Evolutionary conservation across 495 filamentous ascomycete genomes (phyloP).

Genomic region (Podospora pseudocomata): DNA sequence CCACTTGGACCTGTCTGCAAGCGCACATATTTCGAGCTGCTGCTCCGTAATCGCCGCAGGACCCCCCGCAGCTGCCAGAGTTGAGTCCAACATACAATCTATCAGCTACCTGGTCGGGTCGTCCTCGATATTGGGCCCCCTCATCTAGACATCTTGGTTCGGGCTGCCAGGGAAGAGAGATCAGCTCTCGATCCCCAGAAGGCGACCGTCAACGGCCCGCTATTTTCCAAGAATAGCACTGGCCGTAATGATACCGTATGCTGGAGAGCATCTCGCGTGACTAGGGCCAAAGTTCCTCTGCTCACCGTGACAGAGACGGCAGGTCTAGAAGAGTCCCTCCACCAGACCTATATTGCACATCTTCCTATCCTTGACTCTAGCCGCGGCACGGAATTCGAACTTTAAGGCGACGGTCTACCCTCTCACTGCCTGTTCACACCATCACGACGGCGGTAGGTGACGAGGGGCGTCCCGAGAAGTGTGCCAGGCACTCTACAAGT

Average conservation of each 20-base stretch:
- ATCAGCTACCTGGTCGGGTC: background rate
- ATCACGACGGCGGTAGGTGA: background rate
- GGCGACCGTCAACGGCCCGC: constrained; percentile 4
- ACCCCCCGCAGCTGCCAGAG: constrained; percentile 4
- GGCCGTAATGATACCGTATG: background rate
- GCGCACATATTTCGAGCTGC: constrained; percentile 10
- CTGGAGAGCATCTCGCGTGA: background rate
- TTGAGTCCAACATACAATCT: background rate
- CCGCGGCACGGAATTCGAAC: background rate
- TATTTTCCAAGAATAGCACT: constrained; percentile 21
- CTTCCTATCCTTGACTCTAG: background rate
- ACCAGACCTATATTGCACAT: background rate
- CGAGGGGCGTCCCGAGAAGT: background rate
- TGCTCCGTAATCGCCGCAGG: constrained; percentile 1
- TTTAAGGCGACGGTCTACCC: background rate
- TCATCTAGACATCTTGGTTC: constrained; percentile 10
- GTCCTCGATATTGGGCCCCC: constrained; percentile 2
- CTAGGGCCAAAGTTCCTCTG: constrained; percentile 1
- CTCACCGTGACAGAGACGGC: constrained; percentile 7
- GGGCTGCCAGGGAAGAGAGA: background rate
- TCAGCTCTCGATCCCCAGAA: constrained; percentile 3
- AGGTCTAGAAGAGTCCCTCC: constrained; percentile 12
- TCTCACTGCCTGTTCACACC: too few species aligned
- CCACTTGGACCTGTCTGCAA: constrained; percentile 7
- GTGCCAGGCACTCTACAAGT: background rate